Conservation (phyloP, 352 stramenopile genomes). For the Saprolegnia parasitica region DNA sequence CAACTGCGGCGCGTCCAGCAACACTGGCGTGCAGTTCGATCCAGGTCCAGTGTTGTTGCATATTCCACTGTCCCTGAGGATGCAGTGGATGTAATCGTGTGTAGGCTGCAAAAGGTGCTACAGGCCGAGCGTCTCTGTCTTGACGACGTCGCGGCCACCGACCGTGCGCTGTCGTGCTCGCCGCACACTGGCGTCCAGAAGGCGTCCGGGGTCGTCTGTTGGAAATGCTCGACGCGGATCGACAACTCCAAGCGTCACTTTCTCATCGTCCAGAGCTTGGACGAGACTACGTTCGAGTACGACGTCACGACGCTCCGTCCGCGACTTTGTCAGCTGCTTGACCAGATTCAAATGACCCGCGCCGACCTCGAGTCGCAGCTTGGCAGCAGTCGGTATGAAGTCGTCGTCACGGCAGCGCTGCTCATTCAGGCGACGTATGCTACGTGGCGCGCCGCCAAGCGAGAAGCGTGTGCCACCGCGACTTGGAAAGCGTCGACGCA, state of each 20-base stretch:
- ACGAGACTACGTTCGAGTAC: constrained; percentile 25
- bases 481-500: neutral
- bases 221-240: constrained; percentile 9
- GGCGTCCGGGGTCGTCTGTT: constrained; percentile 1
- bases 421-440: constrained; percentile 12
- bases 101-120: too few relatives aligned
- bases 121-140: too few relatives aligned
- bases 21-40: too few relatives aligned
- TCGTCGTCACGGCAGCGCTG: constrained; percentile 9
- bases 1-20: too few relatives aligned
- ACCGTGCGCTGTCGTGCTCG: neutral
- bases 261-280: constrained; percentile 13
- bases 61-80: too few relatives aligned
- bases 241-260: neutral
- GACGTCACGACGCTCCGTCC: constrained; percentile 5
- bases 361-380: constrained; percentile 8
- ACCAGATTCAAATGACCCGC: neutral
- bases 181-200: neutral
- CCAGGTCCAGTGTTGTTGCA: too few relatives aligned
- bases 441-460: neutral
- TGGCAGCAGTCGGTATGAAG: neutral
- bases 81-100: too few relatives aligned
- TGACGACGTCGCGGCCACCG: neutral
- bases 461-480: neutral
- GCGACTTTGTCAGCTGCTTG: neutral